These are phyloP conservation scores for Phytophthora idaei DNA, from an alignment of 352 stramenopile genomes.

Conservation along the genomic window DNA sequence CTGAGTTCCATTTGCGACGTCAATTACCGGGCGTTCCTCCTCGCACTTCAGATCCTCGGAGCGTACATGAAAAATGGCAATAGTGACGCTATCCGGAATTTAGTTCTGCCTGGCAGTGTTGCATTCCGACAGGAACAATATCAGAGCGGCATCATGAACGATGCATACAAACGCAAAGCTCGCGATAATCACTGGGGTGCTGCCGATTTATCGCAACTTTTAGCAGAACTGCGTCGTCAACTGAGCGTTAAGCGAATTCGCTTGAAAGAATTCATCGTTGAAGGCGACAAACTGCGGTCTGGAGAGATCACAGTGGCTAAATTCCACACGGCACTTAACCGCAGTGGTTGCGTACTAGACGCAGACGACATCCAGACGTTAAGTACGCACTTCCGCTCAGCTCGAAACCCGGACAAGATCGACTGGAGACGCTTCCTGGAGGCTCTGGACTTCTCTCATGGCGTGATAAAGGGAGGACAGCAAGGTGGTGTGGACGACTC, in stretches of 20 bases:
- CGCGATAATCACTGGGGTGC: constrained; percentile 32
- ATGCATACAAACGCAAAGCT: constrained; percentile 37
- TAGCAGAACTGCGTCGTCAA: constrained; percentile 70
- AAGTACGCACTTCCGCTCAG: constrained; percentile 64
- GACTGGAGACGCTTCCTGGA: constrained; percentile 79
- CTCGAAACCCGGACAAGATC: constrained; percentile 72
- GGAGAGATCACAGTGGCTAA: constrained; percentile 86
- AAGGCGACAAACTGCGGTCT: constrained; percentile 80
- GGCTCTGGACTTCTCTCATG: constrained; percentile 54
- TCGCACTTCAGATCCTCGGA: constrained; percentile 62
- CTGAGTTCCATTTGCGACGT: constrained; percentile 82
- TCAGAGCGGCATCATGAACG: constrained; percentile 34
- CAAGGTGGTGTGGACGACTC: constrained; percentile 26
- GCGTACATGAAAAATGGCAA: constrained; percentile 12
- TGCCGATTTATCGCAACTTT: constrained; percentile 48
- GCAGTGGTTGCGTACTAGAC: constrained; percentile 73
- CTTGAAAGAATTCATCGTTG: constrained; percentile 83
- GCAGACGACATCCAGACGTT: constrained; percentile 69
- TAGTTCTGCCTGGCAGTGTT: constrained; percentile 56
- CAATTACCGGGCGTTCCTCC: constrained; percentile 83
- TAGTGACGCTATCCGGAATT: constrained; percentile 27
- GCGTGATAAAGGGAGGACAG: constrained; percentile 2
- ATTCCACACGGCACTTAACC: constrained; percentile 86
- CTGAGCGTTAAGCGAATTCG: constrained; percentile 68
- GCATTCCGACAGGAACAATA: constrained; percentile 69